Evolutionary conservation across 75 land plant species (phyloP), one percentile per base, ranked within the genome.

Genomic region (Ceratopteris richardii): DNA sequence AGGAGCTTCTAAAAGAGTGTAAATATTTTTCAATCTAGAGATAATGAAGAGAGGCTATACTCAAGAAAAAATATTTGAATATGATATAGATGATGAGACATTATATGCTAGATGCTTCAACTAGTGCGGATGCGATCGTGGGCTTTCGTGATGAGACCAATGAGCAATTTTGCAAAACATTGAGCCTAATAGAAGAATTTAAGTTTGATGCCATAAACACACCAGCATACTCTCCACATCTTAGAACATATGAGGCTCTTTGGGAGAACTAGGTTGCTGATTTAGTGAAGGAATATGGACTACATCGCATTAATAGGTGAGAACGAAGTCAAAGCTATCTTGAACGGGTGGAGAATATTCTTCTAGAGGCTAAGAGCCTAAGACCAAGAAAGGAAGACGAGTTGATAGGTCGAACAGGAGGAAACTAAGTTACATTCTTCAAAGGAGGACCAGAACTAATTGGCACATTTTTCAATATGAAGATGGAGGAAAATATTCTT

Each of bases 241-340:
- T 28, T 24, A 52, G 29, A 23, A 52, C 54, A 22, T 28, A 25
- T 19, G 54, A 25, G 25, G 54, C 54, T 52, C 12, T 52, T 24
- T 52, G 54, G 54, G 54, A 52, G 14, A 52, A 52, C 27, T 28
- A 52, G 54, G 54, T 52, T 52, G 54, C 54, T 3, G 54, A 52
- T 14, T 28, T 52, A 24, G 54, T 52, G 2, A 52, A 52, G 54
- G 54, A 52, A 52, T 25, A 52, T 14, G 4, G 54, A 21, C 23
- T 52, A 14, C 54, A 52, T 52, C 54, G 54, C 14, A 52, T 52
- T 2, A 52, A 52, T 23, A 52, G 54, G 54, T 52, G 27, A 5
- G 54, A 52, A 23, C 54, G 54, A 1, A 52, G 54, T 3, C 54
- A 52, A 14, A 21, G 54, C 9, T 52, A 52, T 26, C 24, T 52